These are phyloP conservation scores for Verticillium nubilum DNA, from an alignment of 2,329 filamentous ascomycete species.

Conservation along the genomic window DNA sequence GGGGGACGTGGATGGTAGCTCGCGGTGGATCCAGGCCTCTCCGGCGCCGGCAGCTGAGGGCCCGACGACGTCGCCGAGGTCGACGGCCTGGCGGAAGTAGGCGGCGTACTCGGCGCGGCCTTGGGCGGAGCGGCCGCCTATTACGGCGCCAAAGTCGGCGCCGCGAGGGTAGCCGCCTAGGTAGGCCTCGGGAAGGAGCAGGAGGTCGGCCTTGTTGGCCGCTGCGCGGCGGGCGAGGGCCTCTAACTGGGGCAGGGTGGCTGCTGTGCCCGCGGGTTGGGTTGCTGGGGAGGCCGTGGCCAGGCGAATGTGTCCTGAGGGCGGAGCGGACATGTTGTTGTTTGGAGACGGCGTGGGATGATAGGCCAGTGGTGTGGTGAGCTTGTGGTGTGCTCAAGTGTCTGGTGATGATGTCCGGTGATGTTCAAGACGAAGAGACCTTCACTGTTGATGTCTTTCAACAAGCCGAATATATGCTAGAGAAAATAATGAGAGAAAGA, in stretches of 20 bases:
- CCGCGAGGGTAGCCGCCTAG: conserved; percentile 88
- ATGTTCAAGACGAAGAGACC: neutral
- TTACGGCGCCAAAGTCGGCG: conserved; percentile 66
- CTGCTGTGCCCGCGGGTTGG: conserved; percentile 36
- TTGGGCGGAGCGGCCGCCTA: conserved; percentile 61
- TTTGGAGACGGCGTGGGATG: neutral
- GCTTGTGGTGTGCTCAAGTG: neutral
- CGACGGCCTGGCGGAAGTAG: conserved; percentile 75
- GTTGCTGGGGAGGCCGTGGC: conserved; percentile 52
- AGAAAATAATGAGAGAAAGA: too few species aligned
- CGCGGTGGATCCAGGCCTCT: conserved; percentile 62
- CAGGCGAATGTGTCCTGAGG: conserved; percentile 36
- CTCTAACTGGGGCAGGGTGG: conserved; percentile 64
- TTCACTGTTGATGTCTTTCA: too few species aligned
- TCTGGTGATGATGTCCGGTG: neutral
- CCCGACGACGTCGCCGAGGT: conserved; percentile 72
- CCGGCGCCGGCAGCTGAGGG: conserved; percentile 59
- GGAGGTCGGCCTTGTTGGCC: conserved; percentile 50
- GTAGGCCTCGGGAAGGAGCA: conserved; percentile 89
- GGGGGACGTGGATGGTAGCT: conserved; percentile 28
- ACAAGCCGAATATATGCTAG: too few species aligned
- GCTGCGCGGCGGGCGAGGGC: conserved; percentile 60
- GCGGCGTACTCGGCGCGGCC: conserved; percentile 77
- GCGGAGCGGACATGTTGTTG: conserved; percentile 7
- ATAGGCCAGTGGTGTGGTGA: neutral